phyloP scores from a whole-genome alignment of 805 yeast species.

The Diddensiella transvaalensis region DNA sequence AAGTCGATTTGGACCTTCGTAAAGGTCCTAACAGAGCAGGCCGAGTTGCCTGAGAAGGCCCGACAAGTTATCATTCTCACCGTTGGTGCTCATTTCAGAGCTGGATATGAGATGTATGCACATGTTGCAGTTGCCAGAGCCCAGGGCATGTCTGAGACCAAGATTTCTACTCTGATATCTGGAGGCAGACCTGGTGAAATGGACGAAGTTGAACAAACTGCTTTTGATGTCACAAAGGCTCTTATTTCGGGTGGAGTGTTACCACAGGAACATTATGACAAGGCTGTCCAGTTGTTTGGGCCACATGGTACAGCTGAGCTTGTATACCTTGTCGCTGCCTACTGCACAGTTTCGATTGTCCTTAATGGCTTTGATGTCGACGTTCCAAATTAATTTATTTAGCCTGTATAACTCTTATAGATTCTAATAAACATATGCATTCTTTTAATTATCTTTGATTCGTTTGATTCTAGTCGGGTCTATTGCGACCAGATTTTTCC shows the following conservation, averaged over 20 bases:
- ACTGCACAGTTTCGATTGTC: slow-evolving; percentile 1
- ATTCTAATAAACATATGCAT: no score
- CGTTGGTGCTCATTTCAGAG: slow-evolving; percentile 1
- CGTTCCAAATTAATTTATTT: background rate
- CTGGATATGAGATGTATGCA: slow-evolving; percentile 4
- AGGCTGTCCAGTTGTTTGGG: background rate
- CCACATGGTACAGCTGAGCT: background rate
- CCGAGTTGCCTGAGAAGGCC: background rate
- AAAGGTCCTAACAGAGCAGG: background rate
- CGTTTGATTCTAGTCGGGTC: no score
- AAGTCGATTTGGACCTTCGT: slow-evolving; percentile 1
- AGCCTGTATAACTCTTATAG: no score
- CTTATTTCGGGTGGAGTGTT: slow-evolving; percentile 1
- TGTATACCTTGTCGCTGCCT: slow-evolving; percentile 1
- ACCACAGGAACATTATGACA: background rate
- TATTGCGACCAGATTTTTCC: no score
- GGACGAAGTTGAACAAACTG: background rate
- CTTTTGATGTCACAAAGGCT: background rate
- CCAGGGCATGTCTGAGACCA: background rate
- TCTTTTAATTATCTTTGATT: no score
- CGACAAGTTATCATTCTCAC: background rate
- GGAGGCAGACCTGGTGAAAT: background rate
- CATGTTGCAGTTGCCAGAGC: slow-evolving; percentile 3
- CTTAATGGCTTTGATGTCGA: slow-evolving; percentile 5
- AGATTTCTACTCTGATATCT: background rate